Percentiles rank a stretch among this genome's conserved stretches.
Evolutionary conservation across 192 early-diverging fungal genomes (phyloP).

Genomic region (Podila epigama): DNA sequence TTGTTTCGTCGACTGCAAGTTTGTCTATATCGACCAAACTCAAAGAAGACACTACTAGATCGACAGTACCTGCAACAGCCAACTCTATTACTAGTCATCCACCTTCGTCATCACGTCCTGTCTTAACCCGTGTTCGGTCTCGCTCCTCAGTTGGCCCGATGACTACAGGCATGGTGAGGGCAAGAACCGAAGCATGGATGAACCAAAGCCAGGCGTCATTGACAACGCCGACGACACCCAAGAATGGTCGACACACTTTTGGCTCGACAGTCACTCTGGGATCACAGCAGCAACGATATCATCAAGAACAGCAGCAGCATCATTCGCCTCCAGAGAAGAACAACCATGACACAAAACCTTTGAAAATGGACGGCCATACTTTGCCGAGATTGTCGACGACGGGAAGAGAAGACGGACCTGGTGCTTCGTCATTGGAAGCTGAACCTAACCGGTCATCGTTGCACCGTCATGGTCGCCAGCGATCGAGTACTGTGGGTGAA

Average conservation of each 20-base stretch:
- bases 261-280: neutral
- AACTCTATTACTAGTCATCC: neutral
- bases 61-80: no score
- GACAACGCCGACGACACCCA: neutral
- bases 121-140: slow-evolving; percentile 12
- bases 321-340: no score
- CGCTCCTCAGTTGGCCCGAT: slow-evolving; percentile 19
- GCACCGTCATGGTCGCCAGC: slow-evolving; percentile 33
- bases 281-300: no score
- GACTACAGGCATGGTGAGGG: slow-evolving; percentile 13
- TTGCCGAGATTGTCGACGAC: neutral
- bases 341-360: neutral
- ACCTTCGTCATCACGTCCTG: neutral
- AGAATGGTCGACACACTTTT: slow-evolving; percentile 5
- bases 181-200: slow-evolving; percentile 40
- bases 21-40: slow-evolving; percentile 1
- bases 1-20: neutral
- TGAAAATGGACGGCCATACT: neutral
- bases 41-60: no score
- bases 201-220: slow-evolving; percentile 12
- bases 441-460: slow-evolving; percentile 12
- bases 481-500: slow-evolving; percentile 38
- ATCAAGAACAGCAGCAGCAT: no score
- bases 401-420: neutral
- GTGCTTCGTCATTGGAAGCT: neutral